These are phyloP conservation scores for Jackrogersella minutella DNA, from an alignment of 495 filamentous ascomycete genomes.

Conservation along the genomic window DNA sequence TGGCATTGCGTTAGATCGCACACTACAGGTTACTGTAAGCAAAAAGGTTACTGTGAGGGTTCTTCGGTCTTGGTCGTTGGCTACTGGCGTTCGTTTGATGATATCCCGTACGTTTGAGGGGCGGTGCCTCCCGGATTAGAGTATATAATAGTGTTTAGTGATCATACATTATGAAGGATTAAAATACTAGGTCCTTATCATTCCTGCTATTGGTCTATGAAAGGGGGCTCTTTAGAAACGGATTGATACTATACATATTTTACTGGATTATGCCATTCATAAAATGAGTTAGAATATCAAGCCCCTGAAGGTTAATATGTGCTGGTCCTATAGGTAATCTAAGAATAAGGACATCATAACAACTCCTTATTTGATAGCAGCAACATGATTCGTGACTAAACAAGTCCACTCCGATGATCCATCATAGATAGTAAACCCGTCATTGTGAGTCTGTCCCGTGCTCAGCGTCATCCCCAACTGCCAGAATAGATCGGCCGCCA, in stretches of 20 bases:
- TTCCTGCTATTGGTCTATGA: not conserved
- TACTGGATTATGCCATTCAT: too few relatives aligned
- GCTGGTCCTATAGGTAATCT: too few relatives aligned
- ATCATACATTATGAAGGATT: not conserved
- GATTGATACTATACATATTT: too few relatives aligned
- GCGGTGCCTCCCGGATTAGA: not conserved
- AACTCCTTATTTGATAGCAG: slow-evolving; percentile 49
- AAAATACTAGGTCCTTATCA: not conserved
- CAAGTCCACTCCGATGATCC: slow-evolving; percentile 52
- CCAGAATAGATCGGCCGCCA: slow-evolving; percentile 71
- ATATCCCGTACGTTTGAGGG: slow-evolving; percentile 20
- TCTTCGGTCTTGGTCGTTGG: slow-evolving; percentile 3
- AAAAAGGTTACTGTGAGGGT: not conserved
- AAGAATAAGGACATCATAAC: not conserved
- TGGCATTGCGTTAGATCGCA: not conserved
- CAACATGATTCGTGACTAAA: slow-evolving; percentile 63
- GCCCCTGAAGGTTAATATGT: too few relatives aligned
- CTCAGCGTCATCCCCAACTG: slow-evolving; percentile 67
- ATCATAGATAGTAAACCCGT: slow-evolving; percentile 62
- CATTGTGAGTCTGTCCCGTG: slow-evolving; percentile 64
- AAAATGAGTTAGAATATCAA: too few relatives aligned
- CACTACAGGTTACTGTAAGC: not conserved
- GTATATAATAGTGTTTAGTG: not conserved
- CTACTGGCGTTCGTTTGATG: slow-evolving; percentile 19
- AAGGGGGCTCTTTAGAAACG: too few relatives aligned